Evolutionary conservation across 176 grass and related monocot species (phyloP), one percentile per base, ranked within the genome.

Genomic region (Oryza brachyantha): DNA sequence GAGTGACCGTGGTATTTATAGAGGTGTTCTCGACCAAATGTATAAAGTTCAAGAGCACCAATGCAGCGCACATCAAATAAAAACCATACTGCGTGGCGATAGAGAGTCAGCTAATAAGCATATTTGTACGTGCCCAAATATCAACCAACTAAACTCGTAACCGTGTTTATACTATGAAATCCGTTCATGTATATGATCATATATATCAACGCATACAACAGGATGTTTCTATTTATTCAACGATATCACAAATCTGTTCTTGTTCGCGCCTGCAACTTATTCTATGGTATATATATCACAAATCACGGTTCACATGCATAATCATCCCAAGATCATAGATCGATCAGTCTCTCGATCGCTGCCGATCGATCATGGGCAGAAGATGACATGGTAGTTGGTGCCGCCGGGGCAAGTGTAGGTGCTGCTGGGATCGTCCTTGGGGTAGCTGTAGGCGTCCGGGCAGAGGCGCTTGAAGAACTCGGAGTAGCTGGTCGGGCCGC

Each of bases 341-440:
- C 31, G 31, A 32, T 80, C 68, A 84, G n/a, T n/a, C n/a, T n/a
- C n/a, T n/a, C n/a, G n/a, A n/a, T n/a, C n/a, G n/a, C n/a, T n/a
- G n/a, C n/a, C n/a, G 31, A 32, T 32, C 31, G 31, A 32, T 80
- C 68, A 84, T 19, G 88, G 88, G 52, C 91, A 93, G 81, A 93
- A 93, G 46, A 88, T 36, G 29, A 91, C 77, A 45, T 79, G 32
- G 68, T 91, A 91, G 68, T 82, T 74, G 65, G 59, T 88, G 3
- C 75, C 72, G 1, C 62, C 72, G 8, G 91, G 58, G 74, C 91
- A 93, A 27, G 76, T 82, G 81, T 37, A 89, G 8, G 24, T 76
- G 62, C 52, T 85, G 27, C 52, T 79, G 1, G 5, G 3, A 21
- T 82, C 67, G 52, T 90, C 87, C 37, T 71, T 58, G 8, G 87